Base-by-base conservation (phyloP, 2,329 filamentous ascomycete species). In the Neonectria punicea region DNA sequence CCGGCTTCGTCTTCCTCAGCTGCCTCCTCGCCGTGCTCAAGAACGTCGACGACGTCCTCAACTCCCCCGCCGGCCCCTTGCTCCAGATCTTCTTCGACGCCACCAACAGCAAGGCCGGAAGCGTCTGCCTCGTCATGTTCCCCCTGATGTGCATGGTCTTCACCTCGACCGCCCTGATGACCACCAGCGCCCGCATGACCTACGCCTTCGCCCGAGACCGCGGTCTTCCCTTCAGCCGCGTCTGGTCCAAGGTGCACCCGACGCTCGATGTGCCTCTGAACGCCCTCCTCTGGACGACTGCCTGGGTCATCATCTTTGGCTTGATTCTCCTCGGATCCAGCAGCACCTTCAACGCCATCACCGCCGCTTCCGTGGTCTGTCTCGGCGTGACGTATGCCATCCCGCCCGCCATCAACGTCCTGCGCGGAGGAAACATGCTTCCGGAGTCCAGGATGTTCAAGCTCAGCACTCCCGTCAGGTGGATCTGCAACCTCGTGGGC, bases 371-470 rank as follows among this genome's bases (percentile, higher is more conserved):
- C 0, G 92, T 94, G 0, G 91, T 94, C 39, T 87, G 91, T 2
- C 84, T 94, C 0, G 89, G 90, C 8, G 81, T 94, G 16, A 91
- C 90, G 1, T 94, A 94, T 73, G 92, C 87, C 10, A 93, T 94
- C 34, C 92, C 92, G 0, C 87, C 92, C 34, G 81, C 86, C 1
- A 89, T 94, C 73, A 92, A 93, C 70, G 85, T 89, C 61, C 76
- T 92, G 2, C 87, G 89, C 1, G 90, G 91, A 8, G 85, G 91
- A 8, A 87, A 83, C 54, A 89, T 89, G 81, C 82, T 93, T 9
- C 92, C 91, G 0, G 84, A 86, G 50, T 63, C 69, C 22, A 66
- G 78, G 3, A 68, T 75, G 0, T 83, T 82, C 70, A 80, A 77
- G 67, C 74, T 83, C 18, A 73, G 76, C 32, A 67, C 69, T 2